phyloP scores from a whole-genome alignment of 495 filamentous ascomycete species.

The Talaromyces borbonicus region DNA sequence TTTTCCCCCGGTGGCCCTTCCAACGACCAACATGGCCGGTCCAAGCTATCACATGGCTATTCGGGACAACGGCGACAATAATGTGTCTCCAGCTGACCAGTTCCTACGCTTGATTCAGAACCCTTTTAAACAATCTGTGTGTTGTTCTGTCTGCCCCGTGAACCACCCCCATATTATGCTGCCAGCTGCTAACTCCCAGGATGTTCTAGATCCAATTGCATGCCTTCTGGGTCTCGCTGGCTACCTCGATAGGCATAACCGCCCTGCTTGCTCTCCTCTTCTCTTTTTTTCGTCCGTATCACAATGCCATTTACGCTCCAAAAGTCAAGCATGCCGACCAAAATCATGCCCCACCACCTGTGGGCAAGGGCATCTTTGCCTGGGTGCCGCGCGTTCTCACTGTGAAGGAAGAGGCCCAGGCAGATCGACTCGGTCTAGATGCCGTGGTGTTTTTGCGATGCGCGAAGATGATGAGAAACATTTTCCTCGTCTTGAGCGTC shows the following conservation, averaged over 20 bases:
- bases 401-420: constrained; percentile 64
- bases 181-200: constrained; percentile 5
- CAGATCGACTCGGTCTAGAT: constrained; percentile 78
- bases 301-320: constrained; percentile 85
- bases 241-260: constrained; percentile 68
- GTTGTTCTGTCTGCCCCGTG: constrained; percentile 6
- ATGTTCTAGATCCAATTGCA: constrained; percentile 43
- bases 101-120: constrained; percentile 22
- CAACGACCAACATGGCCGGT: not conserved
- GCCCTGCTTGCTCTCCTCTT: constrained; percentile 65
- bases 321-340: constrained; percentile 88
- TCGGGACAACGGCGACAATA: not conserved
- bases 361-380: constrained; percentile 75
- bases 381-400: constrained; percentile 72
- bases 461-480: constrained; percentile 82
- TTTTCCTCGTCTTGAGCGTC: constrained; percentile 65
- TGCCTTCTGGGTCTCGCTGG: constrained; percentile 71
- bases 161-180: constrained; percentile 5
- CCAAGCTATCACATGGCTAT: not conserved
- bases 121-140: constrained; percentile 37
- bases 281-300: constrained; percentile 82
- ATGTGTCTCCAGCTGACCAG: not conserved
- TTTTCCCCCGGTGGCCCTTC: too few species aligned
- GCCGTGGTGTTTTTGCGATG: constrained; percentile 85
- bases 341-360: constrained; percentile 83